A percentile compares a stretch with the other conserved stretches of the same genome.
Conservation (phyloP, 2,329 filamentous ascomycete genomes). For the Madurella mycetomatis region DNA sequence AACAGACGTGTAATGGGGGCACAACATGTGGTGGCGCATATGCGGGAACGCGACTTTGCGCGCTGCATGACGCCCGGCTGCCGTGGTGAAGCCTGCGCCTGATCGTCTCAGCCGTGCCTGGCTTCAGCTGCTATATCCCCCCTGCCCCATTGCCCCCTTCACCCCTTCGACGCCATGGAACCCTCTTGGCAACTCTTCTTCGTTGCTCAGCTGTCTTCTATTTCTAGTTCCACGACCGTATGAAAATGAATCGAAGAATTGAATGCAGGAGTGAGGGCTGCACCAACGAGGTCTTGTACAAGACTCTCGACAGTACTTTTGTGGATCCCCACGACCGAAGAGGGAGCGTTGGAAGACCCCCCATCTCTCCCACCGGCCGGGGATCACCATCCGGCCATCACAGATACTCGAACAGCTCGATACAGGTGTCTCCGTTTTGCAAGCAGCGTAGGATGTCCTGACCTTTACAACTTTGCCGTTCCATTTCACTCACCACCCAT, state of each 20-base stretch:
- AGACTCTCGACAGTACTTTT: constrained; percentile 16
- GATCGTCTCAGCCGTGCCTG: background rate
- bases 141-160: background rate
- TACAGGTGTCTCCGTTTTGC: constrained; percentile 20
- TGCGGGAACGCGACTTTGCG: constrained; percentile 4
- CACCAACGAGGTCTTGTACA: constrained; percentile 20
- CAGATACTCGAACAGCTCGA: constrained; percentile 9
- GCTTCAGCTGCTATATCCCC: background rate
- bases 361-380: constrained; percentile 9
- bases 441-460: constrained; percentile 15
- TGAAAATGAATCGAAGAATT: constrained; percentile 20
- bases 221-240: background rate
- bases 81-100: constrained; percentile 1
- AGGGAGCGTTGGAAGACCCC: constrained; percentile 7
- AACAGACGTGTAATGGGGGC: too few species aligned
- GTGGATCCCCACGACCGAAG: constrained; percentile 8
- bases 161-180: background rate
- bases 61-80: constrained; percentile 10
- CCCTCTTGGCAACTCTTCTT: background rate
- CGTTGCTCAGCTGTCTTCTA: background rate
- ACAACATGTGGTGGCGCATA: background rate
- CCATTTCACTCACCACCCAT: background rate
- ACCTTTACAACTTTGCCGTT: background rate
- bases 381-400: constrained; percentile 14
- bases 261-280: constrained; percentile 23